Percentiles rank a stretch among this genome's conserved stretches.
Conservation (phyloP, 805 yeast genomes). For the Ogataea parapolymorpha region DNA sequence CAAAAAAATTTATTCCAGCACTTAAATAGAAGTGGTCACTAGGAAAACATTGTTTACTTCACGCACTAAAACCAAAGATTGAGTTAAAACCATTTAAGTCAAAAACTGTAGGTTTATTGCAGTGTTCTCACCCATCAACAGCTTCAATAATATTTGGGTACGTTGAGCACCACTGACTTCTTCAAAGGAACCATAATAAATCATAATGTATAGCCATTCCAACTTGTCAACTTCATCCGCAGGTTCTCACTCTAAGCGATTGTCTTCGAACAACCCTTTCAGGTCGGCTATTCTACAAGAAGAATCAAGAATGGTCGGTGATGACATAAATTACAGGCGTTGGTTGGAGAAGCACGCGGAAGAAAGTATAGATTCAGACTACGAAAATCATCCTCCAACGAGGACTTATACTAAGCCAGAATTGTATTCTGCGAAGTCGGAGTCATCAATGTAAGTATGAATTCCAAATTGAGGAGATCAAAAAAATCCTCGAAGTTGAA, state of each 20-base stretch:
- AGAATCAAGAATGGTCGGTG: conserved; percentile 23
- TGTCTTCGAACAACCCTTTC: conserved; percentile 74
- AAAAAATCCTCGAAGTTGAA: not conserved
- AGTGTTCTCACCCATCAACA: no score
- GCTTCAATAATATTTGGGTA: no score
- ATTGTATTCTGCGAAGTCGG: conserved; percentile 18
- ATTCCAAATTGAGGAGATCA: not conserved
- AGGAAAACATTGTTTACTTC: not conserved
- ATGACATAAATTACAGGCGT: conserved; percentile 43
- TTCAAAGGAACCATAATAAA: no score
- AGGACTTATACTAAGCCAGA: conserved; percentile 14
- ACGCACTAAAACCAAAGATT: no score
- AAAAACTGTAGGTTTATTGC: no score
- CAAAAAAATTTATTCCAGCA: conserved; percentile 1
- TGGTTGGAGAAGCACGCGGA: conserved; percentile 47
- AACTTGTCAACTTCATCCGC: conserved; percentile 31
- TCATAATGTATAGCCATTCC: conserved; percentile 31
- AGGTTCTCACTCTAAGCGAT: conserved; percentile 40
- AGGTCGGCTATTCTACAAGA: conserved; percentile 43
- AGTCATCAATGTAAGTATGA: conserved; percentile 25
- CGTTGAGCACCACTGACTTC: no score
- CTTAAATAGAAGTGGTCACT: not conserved
- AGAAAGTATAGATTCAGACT: conserved; percentile 34
- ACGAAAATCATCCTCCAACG: conserved; percentile 15
- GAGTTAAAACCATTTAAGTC: no score